Base-by-base conservation (phyloP, 2,329 filamentous ascomycete species). In the Colletotrichum melonis region DNA sequence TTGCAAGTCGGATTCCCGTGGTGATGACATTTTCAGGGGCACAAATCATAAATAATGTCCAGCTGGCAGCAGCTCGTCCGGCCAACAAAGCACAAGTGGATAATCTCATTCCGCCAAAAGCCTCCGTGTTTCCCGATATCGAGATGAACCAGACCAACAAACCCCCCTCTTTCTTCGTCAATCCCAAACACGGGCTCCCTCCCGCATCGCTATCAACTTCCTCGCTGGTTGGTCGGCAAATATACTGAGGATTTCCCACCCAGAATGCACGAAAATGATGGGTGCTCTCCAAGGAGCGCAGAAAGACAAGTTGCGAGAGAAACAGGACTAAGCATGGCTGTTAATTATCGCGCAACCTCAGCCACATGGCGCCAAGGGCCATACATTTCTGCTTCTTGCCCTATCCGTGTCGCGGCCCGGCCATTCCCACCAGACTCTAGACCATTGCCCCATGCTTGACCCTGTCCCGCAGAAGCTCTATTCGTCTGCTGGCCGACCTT, bases 321-420 rank as follows among this genome's bases (percentile, higher is more conserved):
- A 59, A 46, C 24, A 65, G 35, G 42, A 55, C 58, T 54, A 57
- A 56, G 58, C 35, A 49, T 52, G 57, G 54, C 52, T 24, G 52
- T 38, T 22, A 5, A 9, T n/a, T 52, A 32, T 24, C 54, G 49
- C 52, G 46, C 66, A 57, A 63, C 58, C 56, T 70, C 46, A 49
- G 28, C 71, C 67, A 66, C 71, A 73, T 66, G 71, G 71, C 60
- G 30, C 28, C 67, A 60, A 66, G 56, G 67, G 35, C 55, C n/a
- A 52, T 4, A 42, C 63, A 8, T 63, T 32, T 38, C 30, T 56
- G 19, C 30, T 35, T 64, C 16, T 64, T 42, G 67, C 52, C 59
- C 11, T 67, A 70, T 68, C 67, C 54, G 46, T 32, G 32, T 11
- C 22, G 22, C 32, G 26, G 52, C 30, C 22, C 60, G 60, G 67